Base-by-base conservation (phyloP, 2,329 filamentous ascomycete species). In the Penicillium sp. region DNA sequence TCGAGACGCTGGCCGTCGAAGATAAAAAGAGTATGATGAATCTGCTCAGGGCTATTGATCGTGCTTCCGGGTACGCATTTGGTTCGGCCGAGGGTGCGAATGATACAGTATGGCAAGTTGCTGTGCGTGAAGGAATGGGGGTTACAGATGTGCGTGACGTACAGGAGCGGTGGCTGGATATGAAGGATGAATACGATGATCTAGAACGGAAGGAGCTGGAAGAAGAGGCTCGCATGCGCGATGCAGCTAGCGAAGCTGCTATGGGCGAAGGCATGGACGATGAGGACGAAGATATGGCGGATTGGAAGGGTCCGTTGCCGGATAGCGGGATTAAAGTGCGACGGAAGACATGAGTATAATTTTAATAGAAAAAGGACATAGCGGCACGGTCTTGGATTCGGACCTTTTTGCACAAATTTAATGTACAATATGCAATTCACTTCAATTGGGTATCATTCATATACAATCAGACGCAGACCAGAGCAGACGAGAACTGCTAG, bases 1-100 rank as follows among this genome's bases (percentile, higher is more conserved):
- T 96, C 68, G 92, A 97, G 71, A 95, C 95, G 0, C 78, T 99
- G 26, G 92, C 94, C 0, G 92, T 99, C 1, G 94, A 99, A 75
- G 94, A 99, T 70, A 97, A 96, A 73, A 90, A 89, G 75, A 95
- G 90, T 70, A 97, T 99, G 92, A 95, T 95, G 85, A 87, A 90
- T 64, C 80, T 99, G 3, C 78, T 99, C 48, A 86, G 89, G 42
- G 88, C 93, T 1, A 92, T 99, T 67, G 94, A 99, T 72, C 85
- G 94, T 37, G 93, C 94, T 0, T 88, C 91, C 9, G 94, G 94
- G 0, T 97, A 97, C 75, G 89, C 92, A 1, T 97, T 99, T 77
- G 92, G 92, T 0, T 84, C 88, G 5, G 89, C 91, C 0, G 91
- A 97, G 71, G 93, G 92, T 2, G 91, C 92, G 42, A 97, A 97